Evolutionary conservation across 1,284 basidiomycete species (phyloP).

Genomic region (Volvariella surrecta): DNA sequence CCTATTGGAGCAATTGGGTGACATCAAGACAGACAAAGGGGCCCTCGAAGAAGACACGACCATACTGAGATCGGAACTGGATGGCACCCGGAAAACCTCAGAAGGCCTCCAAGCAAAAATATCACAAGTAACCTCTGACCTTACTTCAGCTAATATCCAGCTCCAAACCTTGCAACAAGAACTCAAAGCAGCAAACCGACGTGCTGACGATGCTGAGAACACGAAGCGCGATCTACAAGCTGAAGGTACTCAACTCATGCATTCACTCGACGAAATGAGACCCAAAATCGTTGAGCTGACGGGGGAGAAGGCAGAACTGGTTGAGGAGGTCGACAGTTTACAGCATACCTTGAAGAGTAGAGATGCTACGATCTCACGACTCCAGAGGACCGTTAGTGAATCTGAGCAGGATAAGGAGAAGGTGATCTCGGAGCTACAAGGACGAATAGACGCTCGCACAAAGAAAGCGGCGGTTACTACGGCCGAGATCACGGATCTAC

Average conservation of each 20-base stretch:
- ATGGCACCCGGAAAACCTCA: slow-evolving; percentile 34
- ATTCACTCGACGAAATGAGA: slow-evolving; percentile 76
- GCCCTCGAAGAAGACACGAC: slow-evolving; percentile 38
- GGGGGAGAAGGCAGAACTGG: slow-evolving; percentile 55
- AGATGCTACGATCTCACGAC: slow-evolving; percentile 48
- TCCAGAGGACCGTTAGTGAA: slow-evolving; percentile 52
- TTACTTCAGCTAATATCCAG: slow-evolving; percentile 44
- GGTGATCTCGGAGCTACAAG: slow-evolving; percentile 33
- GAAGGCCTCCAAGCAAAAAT: slow-evolving; percentile 51
- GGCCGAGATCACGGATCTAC: slow-evolving; percentile 45
- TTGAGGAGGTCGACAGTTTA: slow-evolving; percentile 50
- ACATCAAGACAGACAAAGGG: slow-evolving; percentile 37
- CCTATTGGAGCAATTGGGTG: slow-evolving; percentile 32
- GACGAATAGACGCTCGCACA: slow-evolving; percentile 33
- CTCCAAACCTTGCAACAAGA: slow-evolving; percentile 55
- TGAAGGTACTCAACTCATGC: slow-evolving; percentile 66
- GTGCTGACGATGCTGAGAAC: slow-evolving; percentile 66
- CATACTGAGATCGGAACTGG: slow-evolving; percentile 36
- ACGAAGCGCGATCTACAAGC: slow-evolving; percentile 61
- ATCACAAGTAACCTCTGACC: slow-evolving; percentile 41
- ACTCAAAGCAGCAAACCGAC: slow-evolving; percentile 47
- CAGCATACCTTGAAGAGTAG: slow-evolving; percentile 44
- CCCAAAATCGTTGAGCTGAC: slow-evolving; percentile 76
- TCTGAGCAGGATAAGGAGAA: slow-evolving; percentile 39
- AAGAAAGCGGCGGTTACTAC: slow-evolving; percentile 40